A percentile compares a stretch with the other conserved stretches of the same genome.
These are phyloP conservation scores for Yamadazyma diospyri DNA, from an alignment of 1,139 yeast genomes.

Conservation along the genomic window DNA sequence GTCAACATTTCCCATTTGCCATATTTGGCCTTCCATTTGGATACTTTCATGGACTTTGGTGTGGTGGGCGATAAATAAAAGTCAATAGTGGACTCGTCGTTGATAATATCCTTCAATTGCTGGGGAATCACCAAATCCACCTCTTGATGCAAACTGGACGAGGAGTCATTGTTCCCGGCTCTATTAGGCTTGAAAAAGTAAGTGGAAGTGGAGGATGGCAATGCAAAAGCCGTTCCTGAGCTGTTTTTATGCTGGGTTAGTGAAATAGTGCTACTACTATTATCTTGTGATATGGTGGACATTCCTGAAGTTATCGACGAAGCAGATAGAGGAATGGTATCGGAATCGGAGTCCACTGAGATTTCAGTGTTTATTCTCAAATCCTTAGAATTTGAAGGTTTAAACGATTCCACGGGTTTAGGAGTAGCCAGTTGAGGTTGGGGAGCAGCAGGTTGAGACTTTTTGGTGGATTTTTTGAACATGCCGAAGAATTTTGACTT, in stretches of 20 bases:
- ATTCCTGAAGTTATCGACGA: conserved; percentile 12
- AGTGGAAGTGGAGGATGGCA: conserved; percentile 44
- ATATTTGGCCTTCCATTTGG: conserved; percentile 41
- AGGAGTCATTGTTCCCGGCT: conserved; percentile 2
- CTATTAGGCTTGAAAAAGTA: conserved; percentile 35
- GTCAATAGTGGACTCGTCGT: conserved; percentile 39
- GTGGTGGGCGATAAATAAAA: conserved; percentile 34
- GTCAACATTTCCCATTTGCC: conserved; percentile 50
- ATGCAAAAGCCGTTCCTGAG: conserved; percentile 42
- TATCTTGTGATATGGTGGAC: conserved; percentile 14
- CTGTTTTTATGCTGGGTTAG: conserved; percentile 17
- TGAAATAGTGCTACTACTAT: conserved; percentile 7
- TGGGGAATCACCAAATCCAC: conserved; percentile 30
- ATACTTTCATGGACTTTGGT: conserved; percentile 37
- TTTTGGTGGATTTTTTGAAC: conserved; percentile 18
- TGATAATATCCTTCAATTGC: conserved; percentile 35
- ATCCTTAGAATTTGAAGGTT: conserved; percentile 12
- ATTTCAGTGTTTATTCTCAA: conserved; percentile 14
- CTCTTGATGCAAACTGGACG: conserved; percentile 13
- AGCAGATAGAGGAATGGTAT: conserved; percentile 17
- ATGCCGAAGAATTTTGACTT: conserved; percentile 18
- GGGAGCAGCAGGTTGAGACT: conserved; percentile 1
- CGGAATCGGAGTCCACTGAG: conserved; percentile 15
- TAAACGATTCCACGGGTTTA: no score
- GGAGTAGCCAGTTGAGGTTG: conserved; percentile 7